Evolutionary conservation across 2,329 filamentous ascomycete genomes (phyloP), one percentile per base, ranked within the genome.

Genomic region (Claviceps quebecensis): DNA sequence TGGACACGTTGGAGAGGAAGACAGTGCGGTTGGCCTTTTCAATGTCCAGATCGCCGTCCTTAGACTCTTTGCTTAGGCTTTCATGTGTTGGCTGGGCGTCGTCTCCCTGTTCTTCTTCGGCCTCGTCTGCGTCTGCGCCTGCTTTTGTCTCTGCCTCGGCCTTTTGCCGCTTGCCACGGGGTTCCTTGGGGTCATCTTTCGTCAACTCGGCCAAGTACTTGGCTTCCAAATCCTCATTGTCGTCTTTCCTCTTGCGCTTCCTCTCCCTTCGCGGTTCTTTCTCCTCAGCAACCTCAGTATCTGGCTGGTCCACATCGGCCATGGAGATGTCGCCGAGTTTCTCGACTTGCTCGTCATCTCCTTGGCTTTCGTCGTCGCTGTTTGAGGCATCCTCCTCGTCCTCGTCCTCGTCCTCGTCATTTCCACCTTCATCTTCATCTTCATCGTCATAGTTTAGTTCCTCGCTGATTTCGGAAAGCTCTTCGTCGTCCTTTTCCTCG

Each of bases 1-100:
- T 83, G 14, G 89, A 89, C 45, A 98, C 87, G 62, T 98, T 98
- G 61, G 86, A 86, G 13, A 98, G 73, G 69, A 97, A 98, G 43
- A 97, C 81, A 6, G 93, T 98, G 52, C 93, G 85, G 53, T 80
- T 79, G 8, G 91, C 86, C 71, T 95, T 95, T 53, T 94, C 87
- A 5, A 54, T 22, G 23, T 54, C 50, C 2, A 94, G 60, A 56
- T 94, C 86, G 66, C 74, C 80, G 68, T 94, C 86, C 66, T 74
- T 81, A 68, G 71, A 76, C 64, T 69, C 67, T 50, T 69, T 72
- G 56, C 64, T 66, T 40, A 78, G 71, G 51, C 75, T 80, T 61
- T 83, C 81, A 59, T 84, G 81, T 41, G 77, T 67, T 4, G 74
- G 72, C 8, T 67, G 57, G 6, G 67, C 67, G 8, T 69, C 69